Base-by-base conservation (phyloP, 345 rosid genomes). In the Acer negundo region DNA sequence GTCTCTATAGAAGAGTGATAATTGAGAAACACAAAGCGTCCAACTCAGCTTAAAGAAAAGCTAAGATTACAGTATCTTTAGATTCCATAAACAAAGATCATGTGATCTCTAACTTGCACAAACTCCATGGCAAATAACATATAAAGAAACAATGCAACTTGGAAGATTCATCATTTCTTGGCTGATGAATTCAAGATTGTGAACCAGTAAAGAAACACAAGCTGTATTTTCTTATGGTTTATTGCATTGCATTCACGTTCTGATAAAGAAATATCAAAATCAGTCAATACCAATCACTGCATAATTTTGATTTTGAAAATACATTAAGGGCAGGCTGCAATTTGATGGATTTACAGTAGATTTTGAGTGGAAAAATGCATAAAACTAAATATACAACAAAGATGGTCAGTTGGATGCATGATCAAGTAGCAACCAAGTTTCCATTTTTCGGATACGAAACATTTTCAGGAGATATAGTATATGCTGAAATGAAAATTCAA, bases 11-110 rank as follows among this genome's bases (percentile, higher is more conserved):
- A 31, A 38, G 12, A 10, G 46, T 22, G 72, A 28, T 23, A 75
- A 56, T 63, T 42, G 82, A 69, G 75, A 69, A 62, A 63, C 11
- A 56, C 31, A 44, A 73, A 66, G 62, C 17, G n/a, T 20, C 56
- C 69, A 69, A 9, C 46, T 67, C 61, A 40, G 13, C 46, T 59
- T 59, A 38, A 35, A 53, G 65, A 78, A 78, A 65, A 40, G 46
- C 20, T 38, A 19, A 11, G 31, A 44, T 23, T 44, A 67, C 28
- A 44, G 8, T 15, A 68, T 5, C 55, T 68, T n/a, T n/a, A 44
- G 53, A 46, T 68, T 44, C 61, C 26, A n/a, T 17, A 62, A 19
- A 74, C 69, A 75, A 61, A 46, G 28, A 64, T 49, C 70, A 64
- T 23, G 75, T 75, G 59, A 28, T 64, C 31, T 22, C 24, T 73